These are phyloP conservation scores for Glycine latifolia DNA, from an alignment of 306 rosid genomes.

Conservation along the genomic window DNA sequence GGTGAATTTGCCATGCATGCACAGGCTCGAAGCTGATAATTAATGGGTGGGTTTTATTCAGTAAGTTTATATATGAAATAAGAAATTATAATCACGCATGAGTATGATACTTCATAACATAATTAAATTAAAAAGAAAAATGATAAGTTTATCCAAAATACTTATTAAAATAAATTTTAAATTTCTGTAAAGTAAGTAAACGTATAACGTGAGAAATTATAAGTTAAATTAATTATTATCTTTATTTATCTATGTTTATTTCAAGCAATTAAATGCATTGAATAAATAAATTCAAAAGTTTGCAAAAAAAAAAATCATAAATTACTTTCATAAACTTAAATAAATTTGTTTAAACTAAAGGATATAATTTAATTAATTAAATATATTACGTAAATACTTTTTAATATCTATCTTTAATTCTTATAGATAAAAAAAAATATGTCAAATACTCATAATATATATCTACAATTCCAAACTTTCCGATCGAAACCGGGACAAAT, in stretches of 20 bases:
- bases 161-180: background rate
- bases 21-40: background rate
- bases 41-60: background rate
- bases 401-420: no score
- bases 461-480: background rate
- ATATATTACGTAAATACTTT: no score
- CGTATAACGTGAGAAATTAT: background rate
- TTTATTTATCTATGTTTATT: no score
- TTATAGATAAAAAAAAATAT: no score
- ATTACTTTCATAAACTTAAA: background rate
- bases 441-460: background rate
- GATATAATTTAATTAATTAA: no score
- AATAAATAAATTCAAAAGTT: no score
- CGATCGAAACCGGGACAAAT: background rate
- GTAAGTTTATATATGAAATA: background rate
- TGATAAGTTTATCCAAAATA: background rate
- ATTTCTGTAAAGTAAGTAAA: no score
- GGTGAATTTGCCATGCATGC: slow-evolving; percentile 9
- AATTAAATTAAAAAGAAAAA: background rate
- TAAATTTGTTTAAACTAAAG: no score
- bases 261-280: no score
- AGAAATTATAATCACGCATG: background rate
- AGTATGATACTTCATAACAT: background rate
- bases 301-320: background rate
- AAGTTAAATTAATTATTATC: no score